These are phyloP conservation scores for Gryganskiella cystojenkinii DNA, from an alignment of 192 early-diverging fungal genomes.

Conservation along the genomic window DNA sequence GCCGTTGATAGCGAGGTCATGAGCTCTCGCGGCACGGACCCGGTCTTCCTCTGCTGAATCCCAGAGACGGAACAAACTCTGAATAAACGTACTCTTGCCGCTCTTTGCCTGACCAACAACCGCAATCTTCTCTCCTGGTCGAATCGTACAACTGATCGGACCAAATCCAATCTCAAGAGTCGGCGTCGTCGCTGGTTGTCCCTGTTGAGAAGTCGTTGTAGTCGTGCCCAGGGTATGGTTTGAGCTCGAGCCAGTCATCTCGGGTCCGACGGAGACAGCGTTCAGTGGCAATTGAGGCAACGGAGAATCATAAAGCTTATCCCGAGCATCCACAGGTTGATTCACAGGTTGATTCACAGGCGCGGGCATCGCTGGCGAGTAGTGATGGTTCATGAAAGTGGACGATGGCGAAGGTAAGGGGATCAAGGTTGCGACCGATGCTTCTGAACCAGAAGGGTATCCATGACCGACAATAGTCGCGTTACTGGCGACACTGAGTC, in stretches of 20 bases:
- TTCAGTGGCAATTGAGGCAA: slow-evolving; percentile 14
- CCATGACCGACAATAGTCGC: slow-evolving; percentile 8
- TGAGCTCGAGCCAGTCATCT: neutral
- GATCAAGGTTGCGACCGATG: slow-evolving; percentile 25
- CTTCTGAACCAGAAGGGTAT: slow-evolving; percentile 11
- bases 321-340: neutral
- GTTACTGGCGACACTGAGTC: slow-evolving; percentile 6
- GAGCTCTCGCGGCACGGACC: slow-evolving; percentile 14
- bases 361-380: slow-evolving; percentile 6
- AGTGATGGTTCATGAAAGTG: slow-evolving; percentile 9
- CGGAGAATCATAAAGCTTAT: neutral
- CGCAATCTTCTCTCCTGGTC: slow-evolving; percentile 44
- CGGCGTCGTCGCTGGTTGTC: too few species aligned
- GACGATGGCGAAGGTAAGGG: slow-evolving; percentile 33
- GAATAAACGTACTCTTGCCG: slow-evolving; percentile 44
- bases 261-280: too few species aligned
- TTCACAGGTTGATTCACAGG: slow-evolving; percentile 35
- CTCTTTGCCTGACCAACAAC: slow-evolving; percentile 41
- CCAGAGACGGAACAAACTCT: slow-evolving; percentile 48
- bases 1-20: neutral
- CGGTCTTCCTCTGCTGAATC: slow-evolving; percentile 41
- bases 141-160: slow-evolving; percentile 31
- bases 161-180: slow-evolving; percentile 17
- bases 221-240: neutral
- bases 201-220: neutral